These are phyloP conservation scores for Delonix regia DNA, from an alignment of 306 rosid genomes.

Conservation along the genomic window DNA sequence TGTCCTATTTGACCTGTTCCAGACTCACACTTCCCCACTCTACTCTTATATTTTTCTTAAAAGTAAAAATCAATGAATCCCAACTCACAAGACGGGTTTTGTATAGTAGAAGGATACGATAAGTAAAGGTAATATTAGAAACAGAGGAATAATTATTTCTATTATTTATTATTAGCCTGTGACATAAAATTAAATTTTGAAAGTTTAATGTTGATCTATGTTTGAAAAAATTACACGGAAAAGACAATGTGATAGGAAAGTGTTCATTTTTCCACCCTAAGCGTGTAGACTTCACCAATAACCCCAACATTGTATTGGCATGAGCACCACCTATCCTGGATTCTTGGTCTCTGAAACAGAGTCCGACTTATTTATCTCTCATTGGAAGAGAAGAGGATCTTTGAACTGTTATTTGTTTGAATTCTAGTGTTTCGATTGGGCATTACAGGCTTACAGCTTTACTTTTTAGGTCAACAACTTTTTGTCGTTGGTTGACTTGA, in stretches of 20 bases:
- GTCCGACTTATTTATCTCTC: not conserved
- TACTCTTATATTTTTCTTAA: not conserved
- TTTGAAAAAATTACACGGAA: too few relatives aligned
- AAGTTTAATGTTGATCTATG: too few relatives aligned
- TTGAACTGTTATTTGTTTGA: not conserved
- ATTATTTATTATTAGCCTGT: not conserved
- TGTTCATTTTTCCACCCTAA: not conserved
- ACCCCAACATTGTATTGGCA: not conserved
- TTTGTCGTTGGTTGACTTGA: too few relatives aligned
- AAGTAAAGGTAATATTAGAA: not conserved
- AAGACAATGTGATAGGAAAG: too few relatives aligned
- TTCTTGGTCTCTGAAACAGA: not conserved
- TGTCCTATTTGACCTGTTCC: too few relatives aligned
- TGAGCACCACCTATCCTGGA: not conserved
- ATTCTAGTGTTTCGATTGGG: not conserved
- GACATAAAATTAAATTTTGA: too few relatives aligned
- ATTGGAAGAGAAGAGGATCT: not conserved
- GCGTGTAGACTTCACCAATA: not conserved
- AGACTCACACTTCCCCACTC: not conserved
- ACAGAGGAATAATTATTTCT: not conserved
- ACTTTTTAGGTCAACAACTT: not conserved
- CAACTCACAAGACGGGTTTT: not conserved
- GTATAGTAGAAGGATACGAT: not conserved
- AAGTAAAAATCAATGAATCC: too few relatives aligned
- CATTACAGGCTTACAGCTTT: not conserved